These are phyloP conservation scores for Hawksworthiomyces lignivorus DNA, from an alignment of 2,329 filamentous ascomycete species.

Conservation along the genomic window DNA sequence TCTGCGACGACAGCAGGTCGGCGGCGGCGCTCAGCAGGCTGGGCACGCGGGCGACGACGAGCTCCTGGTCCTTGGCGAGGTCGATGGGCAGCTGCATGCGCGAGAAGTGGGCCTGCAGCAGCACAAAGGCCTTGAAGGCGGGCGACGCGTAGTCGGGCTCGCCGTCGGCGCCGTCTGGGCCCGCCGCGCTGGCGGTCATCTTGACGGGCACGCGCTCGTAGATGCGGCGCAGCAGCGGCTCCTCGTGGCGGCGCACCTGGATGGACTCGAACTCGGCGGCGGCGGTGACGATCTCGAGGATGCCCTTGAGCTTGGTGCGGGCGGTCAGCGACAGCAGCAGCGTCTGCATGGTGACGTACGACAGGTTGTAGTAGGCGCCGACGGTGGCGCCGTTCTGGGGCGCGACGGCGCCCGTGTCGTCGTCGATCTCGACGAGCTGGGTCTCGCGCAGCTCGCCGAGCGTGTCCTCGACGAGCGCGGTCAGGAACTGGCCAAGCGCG, in stretches of 20 bases:
- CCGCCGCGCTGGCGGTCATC: conserved; percentile 68
- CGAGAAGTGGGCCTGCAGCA: conserved; percentile 94
- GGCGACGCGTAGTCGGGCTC: conserved; percentile 83
- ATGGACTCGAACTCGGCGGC: conserved; percentile 95
- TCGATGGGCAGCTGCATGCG: conserved; percentile 95
- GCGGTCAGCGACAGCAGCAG: conserved; percentile 84
- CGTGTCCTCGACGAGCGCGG: conserved; percentile 88
- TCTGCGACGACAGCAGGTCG: conserved; percentile 91
- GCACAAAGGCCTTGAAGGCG: conserved; percentile 96
- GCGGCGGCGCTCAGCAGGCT: conserved; percentile 86
- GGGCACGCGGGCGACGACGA: conserved; percentile 75
- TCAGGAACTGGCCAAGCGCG: conserved; percentile 86
- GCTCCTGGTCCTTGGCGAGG: conserved; percentile 89
- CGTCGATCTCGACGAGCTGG: conserved; percentile 92
- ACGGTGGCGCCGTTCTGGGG: conserved; percentile 97
- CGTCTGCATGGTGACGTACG: conserved; percentile 98
- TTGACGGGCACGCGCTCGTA: conserved; percentile 94
- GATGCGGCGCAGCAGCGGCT: conserved; percentile 77
- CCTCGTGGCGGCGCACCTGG: conserved; percentile 84
- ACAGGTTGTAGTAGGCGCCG: conserved; percentile 97
- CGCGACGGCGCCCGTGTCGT: conserved; percentile 81
- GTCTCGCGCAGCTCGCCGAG: conserved; percentile 85
- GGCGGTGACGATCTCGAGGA: conserved; percentile 93
- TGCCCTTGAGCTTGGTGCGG: conserved; percentile 90
- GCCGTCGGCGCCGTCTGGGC: conserved; percentile 28